phyloP scores from a whole-genome alignment of 202 grass and related monocot genomes.

The Eragrostis tef region DNA sequence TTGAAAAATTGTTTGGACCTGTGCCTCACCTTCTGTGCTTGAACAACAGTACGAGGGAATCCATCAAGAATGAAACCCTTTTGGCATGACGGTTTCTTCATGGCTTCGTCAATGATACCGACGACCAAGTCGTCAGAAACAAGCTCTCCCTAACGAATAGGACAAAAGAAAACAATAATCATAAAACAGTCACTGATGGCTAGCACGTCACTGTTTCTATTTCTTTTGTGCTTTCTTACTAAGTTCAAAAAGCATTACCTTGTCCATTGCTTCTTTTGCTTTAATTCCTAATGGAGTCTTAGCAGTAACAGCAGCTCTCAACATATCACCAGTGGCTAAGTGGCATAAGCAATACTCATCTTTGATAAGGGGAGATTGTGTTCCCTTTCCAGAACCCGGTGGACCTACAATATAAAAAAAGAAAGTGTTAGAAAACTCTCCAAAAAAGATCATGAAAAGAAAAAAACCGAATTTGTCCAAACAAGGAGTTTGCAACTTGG shows the following conservation, averaged over 20 bases:
- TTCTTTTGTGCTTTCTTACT: neutral
- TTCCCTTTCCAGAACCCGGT: constrained; percentile 80
- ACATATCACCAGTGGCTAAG: constrained; percentile 85
- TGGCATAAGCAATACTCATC: constrained; percentile 82
- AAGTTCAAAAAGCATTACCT: constrained; percentile 44
- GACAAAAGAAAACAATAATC: neutral
- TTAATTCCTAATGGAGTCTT: constrained; percentile 77
- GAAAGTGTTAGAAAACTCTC: neutral
- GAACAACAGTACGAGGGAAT: constrained; percentile 73
- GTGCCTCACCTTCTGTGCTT: constrained; percentile 68
- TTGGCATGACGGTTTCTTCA: constrained; percentile 88
- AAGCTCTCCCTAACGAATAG: constrained; percentile 52
- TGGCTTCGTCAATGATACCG: constrained; percentile 91
- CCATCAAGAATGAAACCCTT: constrained; percentile 97
- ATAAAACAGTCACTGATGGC: neutral
- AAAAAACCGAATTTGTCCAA: neutral
- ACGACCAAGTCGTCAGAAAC: constrained; percentile 94
- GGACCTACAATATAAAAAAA: constrained; percentile 54
- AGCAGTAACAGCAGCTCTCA: constrained; percentile 76
- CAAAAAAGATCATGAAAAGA: neutral
- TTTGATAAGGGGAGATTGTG: constrained; percentile 81
- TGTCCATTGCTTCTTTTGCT: constrained; percentile 75
- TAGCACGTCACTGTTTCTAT: constrained; percentile 7
- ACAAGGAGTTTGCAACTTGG: neutral
- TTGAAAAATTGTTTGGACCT: neutral